phyloP scores from a whole-genome alignment of 1,139 yeast species.

The Geotrichum europaeum region DNA sequence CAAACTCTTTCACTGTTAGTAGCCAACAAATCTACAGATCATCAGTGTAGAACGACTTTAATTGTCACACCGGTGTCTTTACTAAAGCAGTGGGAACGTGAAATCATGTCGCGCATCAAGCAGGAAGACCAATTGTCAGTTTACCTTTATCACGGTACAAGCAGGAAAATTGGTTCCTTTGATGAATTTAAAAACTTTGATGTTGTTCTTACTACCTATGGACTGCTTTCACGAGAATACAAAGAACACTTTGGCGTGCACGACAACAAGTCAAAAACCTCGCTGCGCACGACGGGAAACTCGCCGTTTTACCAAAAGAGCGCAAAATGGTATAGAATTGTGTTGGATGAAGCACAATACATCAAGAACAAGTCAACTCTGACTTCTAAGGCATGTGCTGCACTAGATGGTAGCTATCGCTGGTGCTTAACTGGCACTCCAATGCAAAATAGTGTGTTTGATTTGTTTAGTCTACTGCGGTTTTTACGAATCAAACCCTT shows the following conservation, averaged over 20 bases:
- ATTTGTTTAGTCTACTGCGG: slow-evolving; percentile 67
- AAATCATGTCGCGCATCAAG: slow-evolving; percentile 57
- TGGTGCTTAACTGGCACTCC: slow-evolving; percentile 95
- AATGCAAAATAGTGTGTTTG: slow-evolving; percentile 80
- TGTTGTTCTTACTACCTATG: slow-evolving; percentile 73
- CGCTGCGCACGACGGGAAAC: slow-evolving; percentile 36
- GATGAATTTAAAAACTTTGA: slow-evolving; percentile 52
- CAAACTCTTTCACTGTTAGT: slow-evolving; percentile 68
- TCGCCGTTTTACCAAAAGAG: slow-evolving; percentile 59
- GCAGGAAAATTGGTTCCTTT: slow-evolving; percentile 42
- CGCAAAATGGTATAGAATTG: slow-evolving; percentile 53
- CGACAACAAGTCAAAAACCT: slow-evolving; percentile 36
- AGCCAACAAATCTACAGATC: slow-evolving; percentile 43
- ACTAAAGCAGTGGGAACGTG: slow-evolving; percentile 78
- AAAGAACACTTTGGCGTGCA: slow-evolving; percentile 38
- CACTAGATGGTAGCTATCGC: slow-evolving; percentile 50
- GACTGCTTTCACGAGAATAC: slow-evolving; percentile 51
- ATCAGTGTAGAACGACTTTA: slow-evolving; percentile 50
- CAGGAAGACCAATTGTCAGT: slow-evolving; percentile 44
- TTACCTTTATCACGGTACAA: slow-evolving; percentile 63
- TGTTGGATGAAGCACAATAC: slow-evolving; percentile 87
- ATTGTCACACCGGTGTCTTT: slow-evolving; percentile 83
- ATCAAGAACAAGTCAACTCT: slow-evolving; percentile 71
- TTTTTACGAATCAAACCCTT: slow-evolving; percentile 59
- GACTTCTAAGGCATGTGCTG: slow-evolving; percentile 61